Conservation (phyloP, 208 protist species). For the Wallacemonas sp. region DNA sequence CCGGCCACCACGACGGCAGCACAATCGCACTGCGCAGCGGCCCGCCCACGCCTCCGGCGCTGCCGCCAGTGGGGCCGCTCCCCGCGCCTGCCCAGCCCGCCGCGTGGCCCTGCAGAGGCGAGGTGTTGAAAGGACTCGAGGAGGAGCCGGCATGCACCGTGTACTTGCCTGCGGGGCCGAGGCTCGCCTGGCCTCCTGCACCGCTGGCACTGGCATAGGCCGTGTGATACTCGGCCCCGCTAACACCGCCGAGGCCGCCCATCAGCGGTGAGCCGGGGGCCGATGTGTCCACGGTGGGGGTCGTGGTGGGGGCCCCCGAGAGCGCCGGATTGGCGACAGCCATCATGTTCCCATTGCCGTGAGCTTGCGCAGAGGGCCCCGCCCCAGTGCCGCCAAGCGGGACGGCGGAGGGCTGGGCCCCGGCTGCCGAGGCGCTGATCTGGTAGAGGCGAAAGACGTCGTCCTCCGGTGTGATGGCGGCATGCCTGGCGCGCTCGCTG, state of each 20-base stretch:
- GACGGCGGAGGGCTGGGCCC: too few relatives aligned
- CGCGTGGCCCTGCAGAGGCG: constrained; percentile 2
- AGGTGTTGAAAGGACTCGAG: neutral
- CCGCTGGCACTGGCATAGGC: neutral
- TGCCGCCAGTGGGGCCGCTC: neutral
- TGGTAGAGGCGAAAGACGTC: constrained; percentile 12
- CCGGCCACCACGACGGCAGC: constrained; percentile 4
- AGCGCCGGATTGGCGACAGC: neutral
- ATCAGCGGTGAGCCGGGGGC: neutral
- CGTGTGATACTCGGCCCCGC: too few relatives aligned
- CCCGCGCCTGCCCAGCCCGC: neutral
- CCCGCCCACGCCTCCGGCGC: too few relatives aligned
- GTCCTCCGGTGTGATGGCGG: neutral
- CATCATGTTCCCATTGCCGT: neutral
- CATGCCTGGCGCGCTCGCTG: constrained; percentile 1
- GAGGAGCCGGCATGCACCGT: neutral
- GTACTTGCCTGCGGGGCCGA: neutral
- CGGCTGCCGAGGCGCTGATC: neutral
- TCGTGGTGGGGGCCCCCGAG: too few relatives aligned
- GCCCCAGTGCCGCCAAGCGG: too few relatives aligned
- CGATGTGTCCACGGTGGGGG: neutral
- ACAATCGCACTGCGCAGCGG: too few relatives aligned
- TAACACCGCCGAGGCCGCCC: neutral
- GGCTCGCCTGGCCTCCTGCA: too few relatives aligned
- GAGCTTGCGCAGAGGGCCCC: too few relatives aligned